Percentiles rank a stretch among this genome's conserved stretches.
Evolutionary conservation across 2,329 filamentous ascomycete genomes (phyloP).

Genomic region (Aspergillus quadrilineatus): DNA sequence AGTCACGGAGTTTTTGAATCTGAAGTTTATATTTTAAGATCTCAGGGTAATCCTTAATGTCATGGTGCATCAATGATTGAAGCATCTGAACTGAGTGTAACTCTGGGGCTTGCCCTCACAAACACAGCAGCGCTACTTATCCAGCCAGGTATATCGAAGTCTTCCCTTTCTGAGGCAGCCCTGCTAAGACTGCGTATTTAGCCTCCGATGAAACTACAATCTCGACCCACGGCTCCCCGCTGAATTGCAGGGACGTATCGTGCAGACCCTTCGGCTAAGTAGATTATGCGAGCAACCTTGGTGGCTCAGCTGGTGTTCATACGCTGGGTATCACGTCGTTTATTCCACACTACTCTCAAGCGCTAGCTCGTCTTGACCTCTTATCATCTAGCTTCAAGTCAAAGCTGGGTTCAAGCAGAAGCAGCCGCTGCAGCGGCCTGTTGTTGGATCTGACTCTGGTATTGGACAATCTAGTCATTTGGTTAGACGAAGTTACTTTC

Average conservation of each 20-base stretch:
- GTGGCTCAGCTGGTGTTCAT: neutral
- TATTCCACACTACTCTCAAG: neutral
- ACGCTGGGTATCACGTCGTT: neutral
- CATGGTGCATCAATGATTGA: neutral
- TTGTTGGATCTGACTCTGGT: constrained; percentile 40
- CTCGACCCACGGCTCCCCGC: neutral
- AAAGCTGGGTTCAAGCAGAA: constrained; percentile 28
- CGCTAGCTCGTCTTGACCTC: too few relatives aligned
- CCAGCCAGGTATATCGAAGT: neutral
- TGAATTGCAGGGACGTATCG: neutral
- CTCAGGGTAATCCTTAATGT: neutral
- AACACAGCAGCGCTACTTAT: too few relatives aligned
- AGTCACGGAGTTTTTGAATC: constrained; percentile 16
- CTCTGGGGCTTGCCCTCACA: neutral
- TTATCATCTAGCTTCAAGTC: too few relatives aligned
- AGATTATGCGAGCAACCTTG: neutral
- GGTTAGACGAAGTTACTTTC: constrained; percentile 16
- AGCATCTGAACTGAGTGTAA: neutral
- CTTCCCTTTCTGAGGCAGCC: neutral
- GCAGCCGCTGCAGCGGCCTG: constrained; percentile 32
- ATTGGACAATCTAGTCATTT: constrained; percentile 36
- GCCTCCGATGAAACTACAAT: neutral
- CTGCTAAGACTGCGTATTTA: neutral
- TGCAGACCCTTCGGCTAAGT: neutral
- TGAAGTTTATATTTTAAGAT: neutral